Base-by-base conservation (phyloP, 2,329 filamentous ascomycete species). In the Coniosporium tulheliwenetii region DNA sequence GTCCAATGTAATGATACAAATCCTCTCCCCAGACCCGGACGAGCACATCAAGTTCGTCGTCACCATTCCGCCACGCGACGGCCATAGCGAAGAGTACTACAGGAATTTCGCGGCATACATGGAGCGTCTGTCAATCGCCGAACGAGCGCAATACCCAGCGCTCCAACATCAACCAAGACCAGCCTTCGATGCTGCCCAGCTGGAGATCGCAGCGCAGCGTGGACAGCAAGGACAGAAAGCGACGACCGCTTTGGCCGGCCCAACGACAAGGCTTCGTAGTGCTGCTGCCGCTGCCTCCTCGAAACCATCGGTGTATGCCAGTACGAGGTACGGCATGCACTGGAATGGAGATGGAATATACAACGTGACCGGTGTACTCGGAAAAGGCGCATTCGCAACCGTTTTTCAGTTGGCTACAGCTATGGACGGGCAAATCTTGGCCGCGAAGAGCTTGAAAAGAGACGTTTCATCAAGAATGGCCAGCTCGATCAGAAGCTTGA, bases 391-490 rank as follows among this genome's bases (percentile, higher is more conserved):
- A 2, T 98, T 98, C 64, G 91, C 91, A 4, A 85, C 80, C 0
- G 91, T 98, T 1, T 89, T 94, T 61, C 85, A 86, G 57, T 73
- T 95, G 19, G 89, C 89, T 1, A 80, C 81, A 13, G 93, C 86
- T 60, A 82, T 77, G 51, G 79, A 91, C 52, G 91, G 91, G 1
- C 67, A 75, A 29, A 76, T 89, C 0, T 93, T 82, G 52, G 91
- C 91, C 4, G 87, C 86, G 10, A 98, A 58, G 86, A 96, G 59
- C 74, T 98, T 3, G 86, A 95, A 59, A 96, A 95, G 63, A 77
- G 83, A 40, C 78, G 79, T 13, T 93, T 95, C 55, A 84, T 94
- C 67, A 94, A 93, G 63, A 91, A 94, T 50, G 87, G 86, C 2
- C 70, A 87, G 14, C 62, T 94, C 15, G 86, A 94, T 52, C 80